Evolutionary conservation across 345 rosid species (phyloP), one percentile per base, ranked within the genome.

Genomic region (Microcos paniculata): DNA sequence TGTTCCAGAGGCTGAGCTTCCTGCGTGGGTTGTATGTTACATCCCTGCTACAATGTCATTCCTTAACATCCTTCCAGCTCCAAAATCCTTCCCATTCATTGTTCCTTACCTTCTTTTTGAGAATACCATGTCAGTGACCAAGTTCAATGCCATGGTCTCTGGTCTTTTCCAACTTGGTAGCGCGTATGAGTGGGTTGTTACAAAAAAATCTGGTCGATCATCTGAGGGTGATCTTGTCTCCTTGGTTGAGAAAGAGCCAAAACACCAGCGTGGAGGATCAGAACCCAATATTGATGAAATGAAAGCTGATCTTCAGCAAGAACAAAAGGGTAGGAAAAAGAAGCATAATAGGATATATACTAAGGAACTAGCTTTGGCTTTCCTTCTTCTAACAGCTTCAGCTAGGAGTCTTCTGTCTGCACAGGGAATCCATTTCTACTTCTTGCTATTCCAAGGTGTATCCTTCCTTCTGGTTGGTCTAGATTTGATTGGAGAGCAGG

Each of bases 341-440:
- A 94, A 86, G 82, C 94, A 93, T 73, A 95, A 95, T 65, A 84
- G 97, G 78, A 91, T 95, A 75, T 95, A 95, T 48, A 80, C 83
- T 53, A 95, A 95, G 82, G 99, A 95, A 84, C 81, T 95, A 3
- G 81, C 99, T 1, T 71, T 95, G 14, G 99, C 99, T 18, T 91
- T 93, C 80, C 94, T 95, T 58, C 89, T 95, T 16, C 76, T 93
- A 24, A 91, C 94, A 1, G 99, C 99, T 30, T 80, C 99, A 10
- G 92, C 98, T 19, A 82, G 98, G 81, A 93, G 99, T 65, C 90
- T 95, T 6, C 77, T 95, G 56, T 91, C 99, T 0, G 99, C 99
- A 6, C 99, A 95, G 82, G 99, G 99, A 49, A 86, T 95, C 82
- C 99, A 95, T 84, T 93, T 95, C 85, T 95, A 95, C 87, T 95